These are phyloP conservation scores for Lycium barbarum DNA, from an alignment of 257 asterid genomes.

Conservation along the genomic window DNA sequence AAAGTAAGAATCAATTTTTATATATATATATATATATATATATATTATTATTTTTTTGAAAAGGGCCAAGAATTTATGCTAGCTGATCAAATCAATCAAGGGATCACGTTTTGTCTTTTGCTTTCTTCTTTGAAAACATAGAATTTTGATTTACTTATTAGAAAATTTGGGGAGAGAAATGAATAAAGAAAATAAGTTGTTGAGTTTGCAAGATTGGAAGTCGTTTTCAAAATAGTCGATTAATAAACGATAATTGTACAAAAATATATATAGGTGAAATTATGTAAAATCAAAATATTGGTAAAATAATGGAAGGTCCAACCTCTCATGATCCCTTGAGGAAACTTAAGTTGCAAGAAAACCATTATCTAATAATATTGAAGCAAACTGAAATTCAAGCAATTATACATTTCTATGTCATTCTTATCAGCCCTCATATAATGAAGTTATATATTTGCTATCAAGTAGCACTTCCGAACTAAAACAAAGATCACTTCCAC, in stretches of 20 bases:
- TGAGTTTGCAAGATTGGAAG: not conserved
- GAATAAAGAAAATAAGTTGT: not conserved
- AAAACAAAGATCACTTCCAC: not conserved
- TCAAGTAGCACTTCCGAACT: not conserved
- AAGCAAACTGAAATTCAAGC: not conserved
- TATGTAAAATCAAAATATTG: not conserved
- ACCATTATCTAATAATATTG: not conserved
- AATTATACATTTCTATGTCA: not conserved
- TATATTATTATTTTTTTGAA: not conserved
- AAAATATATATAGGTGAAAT: not conserved
- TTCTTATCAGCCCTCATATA: not conserved
- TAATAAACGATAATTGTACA: not conserved
- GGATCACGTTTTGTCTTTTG: not conserved
- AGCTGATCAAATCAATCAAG: not conserved
- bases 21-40: no score
- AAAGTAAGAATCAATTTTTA: not conserved
- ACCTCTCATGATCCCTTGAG: not conserved
- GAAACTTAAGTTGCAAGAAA: not conserved
- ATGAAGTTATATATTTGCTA: not conserved
- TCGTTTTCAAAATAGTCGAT: not conserved
- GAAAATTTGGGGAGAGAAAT: not conserved
- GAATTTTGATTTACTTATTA: not conserved
- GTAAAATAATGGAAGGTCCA: not conserved
- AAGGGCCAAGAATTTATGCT: not conserved
- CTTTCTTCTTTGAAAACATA: not conserved